Evolutionary conservation across 1,139 yeast species (phyloP), one percentile per base, ranked within the genome.

Genomic region (Geotrichum phurueaensis): DNA sequence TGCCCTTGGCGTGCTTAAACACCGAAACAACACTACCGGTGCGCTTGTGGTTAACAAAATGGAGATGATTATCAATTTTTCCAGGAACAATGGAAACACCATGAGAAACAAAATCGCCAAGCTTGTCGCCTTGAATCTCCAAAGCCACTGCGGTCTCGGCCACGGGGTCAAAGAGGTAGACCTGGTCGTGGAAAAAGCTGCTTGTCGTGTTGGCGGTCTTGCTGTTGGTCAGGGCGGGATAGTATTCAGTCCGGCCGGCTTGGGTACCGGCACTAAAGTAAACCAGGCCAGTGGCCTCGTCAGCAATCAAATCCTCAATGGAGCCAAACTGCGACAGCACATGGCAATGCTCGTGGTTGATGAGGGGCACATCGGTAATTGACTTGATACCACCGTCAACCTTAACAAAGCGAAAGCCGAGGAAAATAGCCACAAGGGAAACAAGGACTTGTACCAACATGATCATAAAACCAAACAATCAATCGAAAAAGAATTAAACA

Each of bases 41-140:
- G 12, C 63, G 60, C 55, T 65, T 60, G 57, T 65, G 68, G 57
- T 65, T 65, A 23, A 64, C 63, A 20, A 62, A 54, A 52, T 57
- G 63, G 29, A 65, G 43, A 22, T 53, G 51, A 39, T 58, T 64
- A 3, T 39, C 60, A 54, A 57, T 33, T 25, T 39, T 54, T 23
- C 57, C 56, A 39, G 49, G 60, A 5, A 39, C 45, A 0, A 65
- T 31, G 47, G 54, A 51, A 25, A 64, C 45, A n/a, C 68, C 68
- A 51, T 65, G 67, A 27, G 59, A 20, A 18, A 65, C 64, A 48
- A 56, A 60, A 25, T 62, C 64, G n/a, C 54, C 48, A 2, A 56
- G 58, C 0, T 60, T 58, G 48, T 51, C 48, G 43, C 57, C 54
- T 18, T 53, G 47, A 29, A 62, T 39, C n/a, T 54, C 48, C 25